A percentile compares a stretch with the other conserved stretches of the same genome.
phyloP scores from a whole-genome alignment of 768 basidiomycete genomes.

The Leccinum aurantiacum region DNA sequence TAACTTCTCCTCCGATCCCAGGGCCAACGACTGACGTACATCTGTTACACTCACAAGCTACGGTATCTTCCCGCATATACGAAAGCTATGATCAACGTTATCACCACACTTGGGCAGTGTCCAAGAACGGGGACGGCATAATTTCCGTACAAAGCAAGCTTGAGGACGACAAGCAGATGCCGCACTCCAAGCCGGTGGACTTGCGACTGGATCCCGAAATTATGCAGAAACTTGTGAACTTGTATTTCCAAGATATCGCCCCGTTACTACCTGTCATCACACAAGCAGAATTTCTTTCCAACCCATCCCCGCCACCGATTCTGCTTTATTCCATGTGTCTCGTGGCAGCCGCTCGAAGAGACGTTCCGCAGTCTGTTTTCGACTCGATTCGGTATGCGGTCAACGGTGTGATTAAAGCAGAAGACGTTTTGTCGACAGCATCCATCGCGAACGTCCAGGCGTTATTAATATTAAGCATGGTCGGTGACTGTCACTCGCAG shows the following conservation, averaged over 20 bases:
- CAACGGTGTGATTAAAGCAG: conserved; percentile 81
- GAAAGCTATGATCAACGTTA: conserved; percentile 87
- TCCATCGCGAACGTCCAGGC: conserved; percentile 87
- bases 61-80: conserved; percentile 81
- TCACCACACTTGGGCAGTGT: conserved; percentile 86
- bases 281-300: conserved; percentile 81
- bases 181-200: conserved; percentile 64
- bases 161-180: conserved; percentile 51
- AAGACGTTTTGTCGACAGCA: conserved; percentile 88
- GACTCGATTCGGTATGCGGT: conserved; percentile 86
- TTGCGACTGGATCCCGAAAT: conserved; percentile 74
- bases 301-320: conserved; percentile 70
- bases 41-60: conserved; percentile 85
- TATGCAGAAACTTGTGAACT: conserved; percentile 82
- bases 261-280: conserved; percentile 90
- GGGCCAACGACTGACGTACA: conserved; percentile 88
- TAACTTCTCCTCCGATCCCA: conserved; percentile 40
- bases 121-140: conserved; percentile 80
- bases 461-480: conserved; percentile 81
- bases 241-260: conserved; percentile 86
- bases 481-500: conserved; percentile 87
- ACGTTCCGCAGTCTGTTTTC: conserved; percentile 83
- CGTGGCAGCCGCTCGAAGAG: conserved; percentile 82
- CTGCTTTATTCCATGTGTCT: conserved; percentile 94
- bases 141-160: conserved; percentile 75